Evolutionary conservation across 2,329 filamentous ascomycete genomes (phyloP).

Genomic region (Trichoderma gracile): DNA sequence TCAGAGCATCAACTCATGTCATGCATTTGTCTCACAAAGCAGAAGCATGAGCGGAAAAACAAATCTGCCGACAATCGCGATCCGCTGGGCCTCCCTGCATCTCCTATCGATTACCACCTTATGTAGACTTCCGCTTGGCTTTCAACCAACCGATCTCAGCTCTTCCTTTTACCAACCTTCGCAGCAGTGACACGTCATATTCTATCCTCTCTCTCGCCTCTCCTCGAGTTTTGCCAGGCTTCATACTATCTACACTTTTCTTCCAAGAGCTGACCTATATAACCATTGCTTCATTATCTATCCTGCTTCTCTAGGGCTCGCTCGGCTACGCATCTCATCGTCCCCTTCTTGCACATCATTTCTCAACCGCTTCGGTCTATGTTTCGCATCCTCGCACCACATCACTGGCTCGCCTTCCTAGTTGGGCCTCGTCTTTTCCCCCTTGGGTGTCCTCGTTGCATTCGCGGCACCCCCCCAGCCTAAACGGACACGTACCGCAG

Average conservation of each 20-base stretch:
- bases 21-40: neutral
- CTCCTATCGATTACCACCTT: neutral
- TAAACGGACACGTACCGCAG: slow-evolving; percentile 12
- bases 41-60: slow-evolving; percentile 15
- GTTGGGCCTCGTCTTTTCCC: slow-evolving; percentile 25
- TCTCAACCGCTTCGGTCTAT: slow-evolving; percentile 5
- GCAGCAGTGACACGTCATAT: slow-evolving; percentile 19
- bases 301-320: neutral
- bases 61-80: slow-evolving; percentile 8
- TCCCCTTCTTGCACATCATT: neutral
- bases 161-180: slow-evolving; percentile 11
- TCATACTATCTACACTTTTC: neutral
- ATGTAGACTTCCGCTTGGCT: slow-evolving; percentile 7
- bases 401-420: slow-evolving; percentile 28
- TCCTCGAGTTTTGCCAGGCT: neutral
- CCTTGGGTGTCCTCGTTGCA: slow-evolving; percentile 19
- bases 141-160: neutral
- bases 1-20: neutral
- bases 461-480: slow-evolving; percentile 7
- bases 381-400: slow-evolving; percentile 22
- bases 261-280: neutral
- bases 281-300: neutral
- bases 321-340: slow-evolving; percentile 6
- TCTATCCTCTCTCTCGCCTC: neutral
- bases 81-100: neutral